Evolutionary conservation across 345 rosid species (phyloP).

Genomic region (Eucalyptus microcorys): DNA sequence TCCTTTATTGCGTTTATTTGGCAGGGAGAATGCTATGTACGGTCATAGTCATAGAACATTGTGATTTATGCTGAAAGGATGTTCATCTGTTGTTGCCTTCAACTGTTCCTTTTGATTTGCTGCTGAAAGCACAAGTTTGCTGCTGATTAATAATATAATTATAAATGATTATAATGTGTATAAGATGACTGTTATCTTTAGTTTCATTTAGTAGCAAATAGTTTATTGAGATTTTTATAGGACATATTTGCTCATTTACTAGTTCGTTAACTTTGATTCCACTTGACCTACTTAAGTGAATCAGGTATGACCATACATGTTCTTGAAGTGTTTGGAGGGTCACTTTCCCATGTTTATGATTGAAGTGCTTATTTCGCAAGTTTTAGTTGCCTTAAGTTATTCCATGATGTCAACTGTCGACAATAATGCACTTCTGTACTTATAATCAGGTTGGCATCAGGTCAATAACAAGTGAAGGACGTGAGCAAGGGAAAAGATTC

Average conservation of each 20-base stretch:
- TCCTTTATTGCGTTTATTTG: not conserved
- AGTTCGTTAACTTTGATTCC: not conserved
- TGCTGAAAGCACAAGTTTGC: not conserved
- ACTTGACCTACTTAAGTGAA: not conserved
- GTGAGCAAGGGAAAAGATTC: slow-evolving; percentile 82
- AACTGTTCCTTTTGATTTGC: not conserved
- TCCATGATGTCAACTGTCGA: not conserved
- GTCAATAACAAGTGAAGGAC: slow-evolving; percentile 81
- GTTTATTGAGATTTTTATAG: not conserved
- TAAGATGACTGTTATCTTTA: not conserved
- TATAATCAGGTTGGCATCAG: slow-evolving; percentile 78
- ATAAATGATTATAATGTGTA: not conserved
- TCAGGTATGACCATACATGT: not conserved
- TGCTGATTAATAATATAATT: not conserved
- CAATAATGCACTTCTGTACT: not conserved
- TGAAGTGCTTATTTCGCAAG: not conserved
- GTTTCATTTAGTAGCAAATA: not conserved
- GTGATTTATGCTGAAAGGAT: not conserved
- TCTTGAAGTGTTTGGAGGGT: not conserved
- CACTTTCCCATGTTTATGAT: not conserved
- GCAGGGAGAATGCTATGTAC: not conserved
- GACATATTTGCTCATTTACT: not conserved
- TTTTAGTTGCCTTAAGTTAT: not conserved
- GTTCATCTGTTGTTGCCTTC: not conserved
- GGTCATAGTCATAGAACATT: not conserved